These are phyloP conservation scores for Uncinocarpus reesii DNA, from an alignment of 2,329 filamentous ascomycete genomes.

Conservation along the genomic window DNA sequence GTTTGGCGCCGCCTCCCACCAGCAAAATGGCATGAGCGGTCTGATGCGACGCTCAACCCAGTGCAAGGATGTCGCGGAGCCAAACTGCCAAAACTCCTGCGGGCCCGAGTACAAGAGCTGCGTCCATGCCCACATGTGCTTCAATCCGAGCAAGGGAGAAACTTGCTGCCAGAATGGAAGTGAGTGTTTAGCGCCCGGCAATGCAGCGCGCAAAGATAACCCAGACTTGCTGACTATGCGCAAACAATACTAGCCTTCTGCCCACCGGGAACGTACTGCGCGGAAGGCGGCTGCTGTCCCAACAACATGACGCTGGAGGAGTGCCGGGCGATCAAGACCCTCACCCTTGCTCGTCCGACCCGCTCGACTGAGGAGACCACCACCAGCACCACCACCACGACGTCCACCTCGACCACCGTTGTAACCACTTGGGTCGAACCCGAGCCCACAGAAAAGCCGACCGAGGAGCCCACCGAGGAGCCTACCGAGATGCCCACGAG, in stretches of 20 bases:
- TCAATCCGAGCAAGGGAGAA: conserved; percentile 11
- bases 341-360: neutral
- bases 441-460: neutral
- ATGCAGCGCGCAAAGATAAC: neutral
- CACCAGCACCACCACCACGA: conserved; percentile 1
- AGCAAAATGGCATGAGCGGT: conserved; percentile 2
- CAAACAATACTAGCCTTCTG: conserved; percentile 7
- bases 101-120: conserved; percentile 10
- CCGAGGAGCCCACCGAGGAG: neutral
- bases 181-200: conserved; percentile 4
- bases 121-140: conserved; percentile 9
- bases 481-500: neutral
- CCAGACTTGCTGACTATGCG: neutral
- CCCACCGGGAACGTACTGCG: conserved; percentile 9
- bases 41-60: neutral
- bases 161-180: conserved; percentile 14
- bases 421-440: conserved; percentile 1
- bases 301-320: conserved; percentile 10
- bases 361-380: conserved; percentile 1
- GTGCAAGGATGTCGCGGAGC: conserved; percentile 5
- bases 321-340: conserved; percentile 2
- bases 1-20: conserved; percentile 6
- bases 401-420: neutral
- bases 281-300: conserved; percentile 8
- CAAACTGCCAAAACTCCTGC: conserved; percentile 9